These are phyloP conservation scores for Larix kaempferi DNA, from an alignment of 75 land plant species.

Conservation along the genomic window DNA sequence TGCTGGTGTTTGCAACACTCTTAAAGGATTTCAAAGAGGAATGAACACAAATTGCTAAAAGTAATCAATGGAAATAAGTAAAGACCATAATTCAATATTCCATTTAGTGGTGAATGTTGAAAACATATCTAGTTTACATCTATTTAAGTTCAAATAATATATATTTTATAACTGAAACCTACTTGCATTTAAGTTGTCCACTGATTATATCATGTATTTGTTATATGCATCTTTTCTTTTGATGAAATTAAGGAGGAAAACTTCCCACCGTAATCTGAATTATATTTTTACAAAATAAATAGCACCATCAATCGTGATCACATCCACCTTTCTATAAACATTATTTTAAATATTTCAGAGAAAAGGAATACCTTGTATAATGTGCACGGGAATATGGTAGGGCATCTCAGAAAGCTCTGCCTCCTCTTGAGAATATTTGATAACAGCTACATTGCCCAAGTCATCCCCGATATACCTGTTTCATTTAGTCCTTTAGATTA, in stretches of 20 bases:
- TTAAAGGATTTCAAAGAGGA: too few relatives aligned
- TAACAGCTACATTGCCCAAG: constrained; percentile 53
- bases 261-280: background rate
- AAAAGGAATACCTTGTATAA: constrained; percentile 34
- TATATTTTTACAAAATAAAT: background rate
- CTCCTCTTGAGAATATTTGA: constrained; percentile 58
- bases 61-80: too few relatives aligned
- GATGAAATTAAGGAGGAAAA: background rate
- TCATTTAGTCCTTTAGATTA: background rate
- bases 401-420: constrained; percentile 35
- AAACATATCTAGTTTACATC: background rate
- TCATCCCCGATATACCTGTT: constrained; percentile 85
- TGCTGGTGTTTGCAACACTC: too few relatives aligned
- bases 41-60: too few relatives aligned
- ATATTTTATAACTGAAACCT: background rate
- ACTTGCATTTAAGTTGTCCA: background rate
- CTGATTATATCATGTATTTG: background rate
- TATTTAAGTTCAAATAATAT: background rate
- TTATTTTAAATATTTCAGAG: too few relatives aligned
- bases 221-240: too few relatives aligned
- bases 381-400: constrained; percentile 46
- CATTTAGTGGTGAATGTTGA: background rate
- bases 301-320: background rate
- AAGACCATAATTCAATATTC: background rate
- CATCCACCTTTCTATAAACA: background rate